Evolutionary conservation across 2,329 filamentous ascomycete genomes (phyloP).

Genomic region (Alternaria sp.): DNA sequence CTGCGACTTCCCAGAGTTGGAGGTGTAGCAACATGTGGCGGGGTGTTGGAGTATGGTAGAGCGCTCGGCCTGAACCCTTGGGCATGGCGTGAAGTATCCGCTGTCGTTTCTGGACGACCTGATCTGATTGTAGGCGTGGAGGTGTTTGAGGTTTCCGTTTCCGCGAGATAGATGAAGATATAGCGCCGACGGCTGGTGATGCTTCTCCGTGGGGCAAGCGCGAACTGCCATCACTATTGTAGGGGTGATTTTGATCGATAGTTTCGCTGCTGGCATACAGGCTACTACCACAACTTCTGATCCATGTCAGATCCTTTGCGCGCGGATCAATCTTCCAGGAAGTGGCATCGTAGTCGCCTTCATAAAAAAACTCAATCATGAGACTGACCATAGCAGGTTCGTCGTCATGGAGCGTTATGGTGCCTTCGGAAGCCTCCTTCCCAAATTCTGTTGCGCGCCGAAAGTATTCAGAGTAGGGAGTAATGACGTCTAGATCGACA

Average conservation of each 20-base stretch:
- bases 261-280: neutral
- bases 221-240: neutral
- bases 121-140: rapidly evolving
- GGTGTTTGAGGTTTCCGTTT: neutral
- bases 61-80: neutral
- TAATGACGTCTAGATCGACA: neutral
- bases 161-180: neutral
- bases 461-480: neutral
- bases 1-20: neutral
- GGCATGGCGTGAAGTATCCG: neutral
- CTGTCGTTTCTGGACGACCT: neutral
- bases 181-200: neutral
- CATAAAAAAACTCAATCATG: neutral
- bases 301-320: neutral
- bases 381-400: neutral
- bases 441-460: neutral
- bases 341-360: neutral
- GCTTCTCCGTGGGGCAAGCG: neutral
- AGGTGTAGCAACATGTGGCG: neutral
- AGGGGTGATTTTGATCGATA: neutral
- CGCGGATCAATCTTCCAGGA: neutral
- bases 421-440: neutral
- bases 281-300: neutral
- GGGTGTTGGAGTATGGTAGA: neutral
- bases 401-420: neutral